These are phyloP conservation scores for Starmerella ratchasimensis DNA, from an alignment of 805 yeast genomes.

Conservation along the genomic window DNA sequence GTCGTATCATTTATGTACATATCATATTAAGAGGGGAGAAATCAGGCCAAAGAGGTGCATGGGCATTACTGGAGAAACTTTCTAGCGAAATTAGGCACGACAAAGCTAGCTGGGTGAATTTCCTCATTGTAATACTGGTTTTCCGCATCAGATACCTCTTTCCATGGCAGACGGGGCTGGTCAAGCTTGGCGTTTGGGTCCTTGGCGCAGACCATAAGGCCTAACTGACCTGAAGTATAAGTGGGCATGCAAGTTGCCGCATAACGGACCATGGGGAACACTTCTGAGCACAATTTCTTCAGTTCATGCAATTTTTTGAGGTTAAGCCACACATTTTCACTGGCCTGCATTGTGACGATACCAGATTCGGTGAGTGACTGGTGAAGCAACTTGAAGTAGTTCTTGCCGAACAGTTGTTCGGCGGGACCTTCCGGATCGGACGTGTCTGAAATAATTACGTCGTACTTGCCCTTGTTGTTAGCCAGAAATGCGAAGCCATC, in stretches of 20 bases:
- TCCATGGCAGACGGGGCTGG: conserved; percentile 53
- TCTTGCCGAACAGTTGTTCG: conserved; percentile 66
- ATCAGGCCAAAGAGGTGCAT: too few species aligned
- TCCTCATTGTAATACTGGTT: conserved; percentile 71
- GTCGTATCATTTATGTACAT: neutral
- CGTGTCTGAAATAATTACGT: conserved; percentile 80
- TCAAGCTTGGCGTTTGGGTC: conserved; percentile 49
- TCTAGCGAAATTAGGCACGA: conserved; percentile 83
- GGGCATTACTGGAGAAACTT: too few species aligned
- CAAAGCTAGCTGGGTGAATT: conserved; percentile 79
- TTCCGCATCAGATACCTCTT: conserved; percentile 47
- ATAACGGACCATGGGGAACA: conserved; percentile 85
- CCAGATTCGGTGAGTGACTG: conserved; percentile 50
- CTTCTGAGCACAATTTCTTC: conserved; percentile 65
- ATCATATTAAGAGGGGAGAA: too few species aligned
- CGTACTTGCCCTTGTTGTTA: conserved; percentile 39
- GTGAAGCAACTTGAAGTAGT: conserved; percentile 54
- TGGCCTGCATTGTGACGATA: conserved; percentile 68
- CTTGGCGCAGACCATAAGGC: conserved; percentile 93
- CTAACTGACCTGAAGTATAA: conserved; percentile 93
- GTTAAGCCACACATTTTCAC: conserved; percentile 85
- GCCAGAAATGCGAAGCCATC: conserved; percentile 76
- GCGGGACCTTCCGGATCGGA: conserved; percentile 97
- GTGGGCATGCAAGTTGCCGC: conserved; percentile 91
- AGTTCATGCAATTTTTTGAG: conserved; percentile 68